Evolutionary conservation across 176 grass and related monocot genomes (phyloP).

Genomic region (Elaeis guineensis): DNA sequence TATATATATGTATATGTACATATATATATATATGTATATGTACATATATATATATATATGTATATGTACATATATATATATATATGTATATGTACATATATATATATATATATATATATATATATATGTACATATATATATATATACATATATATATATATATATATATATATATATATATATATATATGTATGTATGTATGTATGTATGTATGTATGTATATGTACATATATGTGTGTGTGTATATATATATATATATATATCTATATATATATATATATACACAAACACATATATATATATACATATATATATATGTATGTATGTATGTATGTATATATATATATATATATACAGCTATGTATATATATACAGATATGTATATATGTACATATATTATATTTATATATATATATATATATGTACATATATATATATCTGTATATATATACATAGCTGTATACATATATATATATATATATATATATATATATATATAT

Average conservation of each 20-base stretch:
- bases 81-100: not conserved
- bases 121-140: not conserved
- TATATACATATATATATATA: not conserved
- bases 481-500: no score
- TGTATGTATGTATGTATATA: not conserved
- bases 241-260: constrained; percentile 1
- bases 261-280: constrained; percentile 1
- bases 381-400: no score
- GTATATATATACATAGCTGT: no score
- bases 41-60: no score
- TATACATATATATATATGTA: not conserved
- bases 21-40: no score
- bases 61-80: no score
- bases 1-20: no score
- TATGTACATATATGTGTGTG: not conserved
- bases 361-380: not conserved
- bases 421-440: no score
- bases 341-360: no score
- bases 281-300: not conserved
- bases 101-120: not conserved
- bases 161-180: not conserved
- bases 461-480: no score
- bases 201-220: not conserved
- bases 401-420: no score
- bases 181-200: not conserved